Evolutionary conservation across 2,329 filamentous ascomycete genomes (phyloP).

Genomic region (Penicillium sp.): DNA sequence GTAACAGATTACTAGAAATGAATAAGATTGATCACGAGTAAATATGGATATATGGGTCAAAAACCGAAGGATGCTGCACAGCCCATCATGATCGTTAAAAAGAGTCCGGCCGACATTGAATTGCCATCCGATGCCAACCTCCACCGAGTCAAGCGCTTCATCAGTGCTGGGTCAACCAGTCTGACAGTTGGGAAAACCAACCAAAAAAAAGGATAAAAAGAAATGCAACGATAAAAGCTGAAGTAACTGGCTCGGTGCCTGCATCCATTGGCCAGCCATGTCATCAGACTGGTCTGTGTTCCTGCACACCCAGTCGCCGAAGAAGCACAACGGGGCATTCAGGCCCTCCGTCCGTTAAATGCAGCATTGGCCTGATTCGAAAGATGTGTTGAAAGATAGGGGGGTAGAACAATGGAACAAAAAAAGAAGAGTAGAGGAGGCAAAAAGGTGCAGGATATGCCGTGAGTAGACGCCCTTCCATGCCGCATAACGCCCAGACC

Average conservation of each 20-base stretch:
- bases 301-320: constrained; percentile 7
- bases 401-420: constrained; percentile 5
- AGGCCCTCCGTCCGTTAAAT: constrained; percentile 8
- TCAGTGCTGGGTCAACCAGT: constrained; percentile 3
- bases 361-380: constrained; percentile 17
- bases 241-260: constrained; percentile 19
- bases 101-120: not conserved
- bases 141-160: not conserved
- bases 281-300: constrained; percentile 19
- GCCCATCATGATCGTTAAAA: constrained; percentile 1
- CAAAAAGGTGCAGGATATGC: constrained; percentile 3
- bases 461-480: constrained; percentile 7
- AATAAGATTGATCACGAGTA: not conserved
- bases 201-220: constrained; percentile 4
- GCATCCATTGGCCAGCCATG: constrained; percentile 27
- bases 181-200: not conserved
- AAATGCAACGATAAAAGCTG: constrained; percentile 4
- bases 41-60: not conserved
- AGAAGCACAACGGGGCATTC: not conserved
- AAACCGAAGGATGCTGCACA: not conserved
- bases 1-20: not conserved
- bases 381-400: constrained; percentile 13
- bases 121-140: not conserved
- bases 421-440: not conserved
- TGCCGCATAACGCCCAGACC: constrained; percentile 19